Evolutionary conservation across 1,284 basidiomycete genomes (phyloP), one percentile per base, ranked within the genome.

Genomic region (Microbotryum saponariae): DNA sequence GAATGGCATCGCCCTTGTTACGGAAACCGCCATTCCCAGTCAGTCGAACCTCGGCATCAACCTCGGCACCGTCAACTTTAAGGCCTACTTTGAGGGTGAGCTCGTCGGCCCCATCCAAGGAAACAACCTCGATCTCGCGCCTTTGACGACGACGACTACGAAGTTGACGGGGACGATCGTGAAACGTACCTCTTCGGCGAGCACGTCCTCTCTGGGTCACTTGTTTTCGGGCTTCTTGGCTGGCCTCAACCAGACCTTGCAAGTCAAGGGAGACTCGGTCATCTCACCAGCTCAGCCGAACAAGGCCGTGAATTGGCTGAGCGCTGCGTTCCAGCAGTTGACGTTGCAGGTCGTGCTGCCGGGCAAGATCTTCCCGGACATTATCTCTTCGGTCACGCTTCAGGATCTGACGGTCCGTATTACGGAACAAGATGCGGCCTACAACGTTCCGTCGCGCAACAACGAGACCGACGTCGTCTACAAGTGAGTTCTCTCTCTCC

Each of bases 1-100:
- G 50, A 85, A 86, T 63, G 83, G 86, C 47, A 86, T 89, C 64
- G 82, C 82, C 59, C 84, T 89, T 61, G 82, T 82, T 63, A 85
- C 85, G 4, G 83, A 83, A 70, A 79, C 85, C 0, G 60, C 75
- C 9, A 88, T 89, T 65, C 85, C 85, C 1, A 88, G 85, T 21
- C 79, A 81, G 31, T 66, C 76, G 81, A 83, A 88, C 68, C 76
- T 89, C 37, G 86, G 87, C 31, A 86, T 89, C 60, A 80, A 87
- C 70, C 78, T 89, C 47, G 87, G 86, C 45, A 83, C 81, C 4
- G 84, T 85, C 51, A 80, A 79, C 20, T 88, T 89, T 77, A 77
- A 82, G 60, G 77, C 81, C 10, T 82, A 80, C 75, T 88, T 83
- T 72, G 75, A 82, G 56, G 77, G 78, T 25, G 54, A 78, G 75